A percentile compares a stretch with the other conserved stretches of the same genome.
phyloP scores from a whole-genome alignment of 805 yeast genomes.

The Candida boleticola region DNA sequence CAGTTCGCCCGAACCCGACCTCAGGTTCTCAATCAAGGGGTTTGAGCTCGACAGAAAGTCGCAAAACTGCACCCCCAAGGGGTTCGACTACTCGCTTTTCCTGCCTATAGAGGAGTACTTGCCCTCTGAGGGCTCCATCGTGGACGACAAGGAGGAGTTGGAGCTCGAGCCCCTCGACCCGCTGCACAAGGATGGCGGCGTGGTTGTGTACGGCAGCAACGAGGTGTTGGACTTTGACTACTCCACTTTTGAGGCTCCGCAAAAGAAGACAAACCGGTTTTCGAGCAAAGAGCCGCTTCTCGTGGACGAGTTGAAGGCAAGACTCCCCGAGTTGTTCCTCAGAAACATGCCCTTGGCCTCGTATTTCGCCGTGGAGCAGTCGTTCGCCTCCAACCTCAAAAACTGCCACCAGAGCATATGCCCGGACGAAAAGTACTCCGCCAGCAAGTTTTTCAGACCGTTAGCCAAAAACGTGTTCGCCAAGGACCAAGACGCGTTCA shows the following conservation, averaged over 20 bases:
- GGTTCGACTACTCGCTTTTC: slow-evolving; percentile 2
- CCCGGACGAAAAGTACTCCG: slow-evolving; percentile 1
- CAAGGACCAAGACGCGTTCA: background rate
- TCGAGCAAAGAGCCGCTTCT: background rate
- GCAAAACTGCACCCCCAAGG: slow-evolving; percentile 1
- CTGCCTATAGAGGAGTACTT: background rate
- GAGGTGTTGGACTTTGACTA: slow-evolving; percentile 4
- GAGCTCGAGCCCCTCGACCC: background rate
- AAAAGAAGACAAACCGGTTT: background rate
- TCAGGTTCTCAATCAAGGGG: slow-evolving; percentile 1
- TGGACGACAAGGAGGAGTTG: background rate
- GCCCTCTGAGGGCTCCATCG: slow-evolving; percentile 1
- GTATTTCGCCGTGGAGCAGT: slow-evolving; percentile 1
- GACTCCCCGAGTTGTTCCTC: slow-evolving; percentile 3
- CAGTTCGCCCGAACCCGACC: slow-evolving; percentile 2
- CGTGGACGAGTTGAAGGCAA: background rate
- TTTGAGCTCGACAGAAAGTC: background rate
- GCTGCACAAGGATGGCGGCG: background rate
- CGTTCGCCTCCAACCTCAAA: background rate
- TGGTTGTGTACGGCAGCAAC: background rate
- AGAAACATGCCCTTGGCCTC: background rate
- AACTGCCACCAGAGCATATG: slow-evolving; percentile 1
- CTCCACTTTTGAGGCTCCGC: background rate
- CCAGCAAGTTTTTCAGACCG: background rate
- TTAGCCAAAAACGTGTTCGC: background rate